Evolutionary conservation across 768 basidiomycete species (phyloP), one percentile per base, ranked within the genome.

Genomic region (Phlebiopsis flavidoalba): DNA sequence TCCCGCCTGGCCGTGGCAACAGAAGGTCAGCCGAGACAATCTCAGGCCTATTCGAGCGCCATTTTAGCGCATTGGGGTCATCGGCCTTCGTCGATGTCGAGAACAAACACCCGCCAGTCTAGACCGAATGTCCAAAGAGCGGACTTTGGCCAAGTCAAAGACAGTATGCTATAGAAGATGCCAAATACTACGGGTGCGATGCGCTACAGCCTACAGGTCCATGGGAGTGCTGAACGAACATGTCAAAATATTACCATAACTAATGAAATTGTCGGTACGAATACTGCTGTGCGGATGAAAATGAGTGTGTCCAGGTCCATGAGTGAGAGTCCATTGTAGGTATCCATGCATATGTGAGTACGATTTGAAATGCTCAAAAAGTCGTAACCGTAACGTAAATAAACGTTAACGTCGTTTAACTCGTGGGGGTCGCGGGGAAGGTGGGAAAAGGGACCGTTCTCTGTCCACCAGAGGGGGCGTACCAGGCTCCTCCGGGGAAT

Each of bases 401-500:
- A n/a, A 43, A 52, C 52, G 31, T 53, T n/a, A 36, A 35, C n/a
- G 50, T n/a, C 54, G n/a, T 55, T 55, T 37, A 55, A 43, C 54
- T 55, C 10, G 54, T n/a, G 54, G 35, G 78, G 77, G 63, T 79
- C 77, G 21, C 79, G 76, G n/a, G 67, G 71, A 24, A 69, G 21
- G 26, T 68, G 67, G 61, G 76, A 68, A 57, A n/a, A n/a, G n/a
- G n/a, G 67, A 54, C 58, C 74, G 71, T 63, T 71, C 71, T 24
- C 61, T 65, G 17, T 76, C 72, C 24, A n/a, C 70, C 48, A 21
- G 57, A 51, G 7, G 68, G n/a, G 73, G 21, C 64, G 57, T n/a
- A 21, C 52, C 60, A n/a, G 67, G 73, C 21, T 65, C 65, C n/a
- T 37, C 79, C 77, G 35, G 86, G 86, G 72, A 88, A 88, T 21